A percentile compares a stretch with the other conserved stretches of the same genome.
Evolutionary conservation across 2,329 filamentous ascomycete genomes (phyloP).

Genomic region (Rugonectria rugulosa): DNA sequence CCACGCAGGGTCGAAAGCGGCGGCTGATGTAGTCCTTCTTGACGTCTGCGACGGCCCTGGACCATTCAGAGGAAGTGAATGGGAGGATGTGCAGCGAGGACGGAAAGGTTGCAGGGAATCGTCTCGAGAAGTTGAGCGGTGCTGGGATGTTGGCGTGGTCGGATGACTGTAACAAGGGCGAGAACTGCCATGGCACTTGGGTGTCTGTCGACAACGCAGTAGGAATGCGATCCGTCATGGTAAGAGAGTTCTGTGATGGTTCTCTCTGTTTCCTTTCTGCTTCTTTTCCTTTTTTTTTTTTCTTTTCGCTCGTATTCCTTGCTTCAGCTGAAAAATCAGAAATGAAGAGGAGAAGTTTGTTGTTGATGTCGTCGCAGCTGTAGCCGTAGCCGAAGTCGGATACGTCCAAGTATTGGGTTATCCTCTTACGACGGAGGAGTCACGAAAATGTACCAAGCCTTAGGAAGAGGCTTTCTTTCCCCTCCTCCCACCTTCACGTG

Average conservation of each 20-base stretch:
- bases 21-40: slow-evolving; percentile 61
- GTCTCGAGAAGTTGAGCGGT: slow-evolving; percentile 12
- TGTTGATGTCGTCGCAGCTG: too few species aligned
- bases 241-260: neutral
- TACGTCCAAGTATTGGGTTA: too few species aligned
- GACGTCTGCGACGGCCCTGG: slow-evolving; percentile 57
- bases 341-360: too few species aligned
- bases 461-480: too few species aligned
- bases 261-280: neutral
- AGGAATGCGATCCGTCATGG: neutral
- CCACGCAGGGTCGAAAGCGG: slow-evolving; percentile 61
- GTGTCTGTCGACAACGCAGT: neutral
- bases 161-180: neutral
- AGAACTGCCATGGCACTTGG: neutral
- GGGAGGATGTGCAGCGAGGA: slow-evolving; percentile 46
- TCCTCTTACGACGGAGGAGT: too few species aligned
- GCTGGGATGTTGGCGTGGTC: neutral
- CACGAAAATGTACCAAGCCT: too few species aligned
- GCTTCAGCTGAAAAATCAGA: too few species aligned
- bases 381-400: too few species aligned
- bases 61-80: slow-evolving; percentile 59
- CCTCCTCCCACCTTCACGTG: too few species aligned
- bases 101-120: slow-evolving; percentile 28
- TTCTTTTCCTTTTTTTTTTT: too few species aligned
- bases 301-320: too few species aligned